These are phyloP conservation scores for Collybiopsis confluens DNA, from an alignment of 768 basidiomycete species.

Conservation along the genomic window DNA sequence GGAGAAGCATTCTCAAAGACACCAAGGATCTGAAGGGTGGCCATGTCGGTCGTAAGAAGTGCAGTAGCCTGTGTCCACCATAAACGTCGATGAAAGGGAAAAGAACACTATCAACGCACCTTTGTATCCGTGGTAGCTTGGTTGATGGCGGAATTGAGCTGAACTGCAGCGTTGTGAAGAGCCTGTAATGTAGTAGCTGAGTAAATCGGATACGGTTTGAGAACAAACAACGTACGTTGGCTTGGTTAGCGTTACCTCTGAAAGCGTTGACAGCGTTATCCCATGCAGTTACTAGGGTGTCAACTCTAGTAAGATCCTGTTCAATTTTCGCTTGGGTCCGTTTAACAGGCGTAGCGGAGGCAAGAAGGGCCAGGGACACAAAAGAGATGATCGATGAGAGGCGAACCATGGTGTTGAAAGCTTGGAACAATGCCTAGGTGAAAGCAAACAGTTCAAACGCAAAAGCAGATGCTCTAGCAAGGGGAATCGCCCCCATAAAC, in stretches of 20 bases:
- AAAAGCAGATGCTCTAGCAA: too few relatives aligned
- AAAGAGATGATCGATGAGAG: not conserved
- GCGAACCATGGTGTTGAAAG: not conserved
- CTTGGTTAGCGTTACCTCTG: not conserved
- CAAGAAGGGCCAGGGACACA: not conserved
- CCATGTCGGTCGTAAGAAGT: not conserved
- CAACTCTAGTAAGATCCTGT: not conserved
- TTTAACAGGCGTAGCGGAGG: not conserved
- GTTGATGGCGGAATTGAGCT: not conserved
- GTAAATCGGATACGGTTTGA: not conserved
- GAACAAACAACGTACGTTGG: not conserved
- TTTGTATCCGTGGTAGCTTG: not conserved
- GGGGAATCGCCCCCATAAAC: too few relatives aligned
- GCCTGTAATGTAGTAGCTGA: not conserved
- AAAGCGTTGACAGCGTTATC: constrained; percentile 1
- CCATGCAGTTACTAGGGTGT: not conserved
- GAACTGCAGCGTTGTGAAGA: not conserved
- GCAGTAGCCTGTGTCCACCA: not conserved
- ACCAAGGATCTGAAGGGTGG: not conserved
- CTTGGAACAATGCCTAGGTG: too few relatives aligned
- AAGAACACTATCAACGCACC: not conserved
- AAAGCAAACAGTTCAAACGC: too few relatives aligned
- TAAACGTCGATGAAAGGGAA: not conserved
- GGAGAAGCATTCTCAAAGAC: not conserved
- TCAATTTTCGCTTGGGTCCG: not conserved